Percentiles rank a stretch among this genome's conserved stretches.
phyloP scores from a whole-genome alignment of 2,329 filamentous ascomycete genomes.

The Xylariaceae sp. region DNA sequence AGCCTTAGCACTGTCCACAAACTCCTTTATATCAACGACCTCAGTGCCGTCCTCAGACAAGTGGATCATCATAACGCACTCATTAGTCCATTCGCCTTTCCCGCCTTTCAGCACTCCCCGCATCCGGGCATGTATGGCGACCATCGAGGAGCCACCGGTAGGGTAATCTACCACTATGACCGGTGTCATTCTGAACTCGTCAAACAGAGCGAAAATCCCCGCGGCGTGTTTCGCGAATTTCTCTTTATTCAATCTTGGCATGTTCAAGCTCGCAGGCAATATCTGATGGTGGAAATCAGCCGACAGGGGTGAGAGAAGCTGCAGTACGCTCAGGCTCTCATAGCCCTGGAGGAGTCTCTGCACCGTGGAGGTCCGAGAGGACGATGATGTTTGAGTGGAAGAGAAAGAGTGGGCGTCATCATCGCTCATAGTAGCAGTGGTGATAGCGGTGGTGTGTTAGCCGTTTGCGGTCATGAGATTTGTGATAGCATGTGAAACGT shows the following conservation, averaged over 20 bases:
- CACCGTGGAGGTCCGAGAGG: too few species aligned
- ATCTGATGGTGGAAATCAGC: constrained; percentile 37
- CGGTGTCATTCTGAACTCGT: constrained; percentile 37
- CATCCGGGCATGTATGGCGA: constrained; percentile 38
- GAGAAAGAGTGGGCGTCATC: too few species aligned
- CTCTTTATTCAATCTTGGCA: constrained; percentile 33
- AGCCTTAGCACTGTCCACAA: constrained; percentile 41
- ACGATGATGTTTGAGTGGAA: too few species aligned
- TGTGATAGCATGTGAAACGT: too few species aligned
- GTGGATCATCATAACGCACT: constrained; percentile 33
- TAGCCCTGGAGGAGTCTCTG: constrained; percentile 37
- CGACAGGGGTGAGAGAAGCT: constrained; percentile 34
- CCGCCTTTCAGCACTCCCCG: constrained; percentile 24
- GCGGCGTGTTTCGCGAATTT: constrained; percentile 37
- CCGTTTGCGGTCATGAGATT: too few species aligned
- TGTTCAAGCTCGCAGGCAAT: constrained; percentile 37
- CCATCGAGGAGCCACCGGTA: constrained; percentile 29
- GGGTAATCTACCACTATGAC: constrained; percentile 32
- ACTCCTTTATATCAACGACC: constrained; percentile 33
- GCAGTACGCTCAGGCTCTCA: constrained; percentile 34
- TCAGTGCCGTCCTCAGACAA: constrained; percentile 26
- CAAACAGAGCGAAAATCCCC: constrained; percentile 40
- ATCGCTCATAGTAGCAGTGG: too few species aligned
- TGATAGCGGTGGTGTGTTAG: too few species aligned
- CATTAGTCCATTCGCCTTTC: constrained; percentile 27